phyloP scores from a whole-genome alignment of 345 rosid species.

The Brassica napus region DNA sequence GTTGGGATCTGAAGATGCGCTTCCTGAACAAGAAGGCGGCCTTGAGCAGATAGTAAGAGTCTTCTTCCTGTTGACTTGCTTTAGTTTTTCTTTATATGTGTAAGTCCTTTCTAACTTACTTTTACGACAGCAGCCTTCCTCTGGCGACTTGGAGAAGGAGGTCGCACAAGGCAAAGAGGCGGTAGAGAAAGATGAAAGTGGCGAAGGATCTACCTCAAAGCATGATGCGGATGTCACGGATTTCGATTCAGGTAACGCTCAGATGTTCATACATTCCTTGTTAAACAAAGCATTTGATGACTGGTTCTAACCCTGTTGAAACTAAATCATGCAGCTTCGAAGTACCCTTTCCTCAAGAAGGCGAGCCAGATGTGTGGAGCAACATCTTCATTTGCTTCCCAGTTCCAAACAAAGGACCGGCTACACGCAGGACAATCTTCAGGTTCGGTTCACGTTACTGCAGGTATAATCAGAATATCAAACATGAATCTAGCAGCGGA shows the following conservation, averaged over 20 bases:
- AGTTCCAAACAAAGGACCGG: conserved; percentile 71
- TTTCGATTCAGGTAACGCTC: conserved; percentile 58
- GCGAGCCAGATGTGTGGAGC: conserved; percentile 59
- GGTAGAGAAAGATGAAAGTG: conserved; percentile 39
- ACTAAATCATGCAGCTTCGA: conserved; percentile 49
- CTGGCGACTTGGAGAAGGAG: conserved; percentile 26
- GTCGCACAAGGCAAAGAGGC: conserved; percentile 14
- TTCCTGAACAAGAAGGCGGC: conserved; percentile 37
- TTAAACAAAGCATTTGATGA: neutral
- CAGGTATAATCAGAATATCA: conserved; percentile 89
- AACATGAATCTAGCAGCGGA: conserved; percentile 32
- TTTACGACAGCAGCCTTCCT: conserved; percentile 45
- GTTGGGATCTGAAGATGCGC: conserved; percentile 37
- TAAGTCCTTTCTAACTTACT: conserved; percentile 3
- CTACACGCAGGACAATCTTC: conserved; percentile 70
- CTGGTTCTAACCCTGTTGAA: conserved; percentile 1
- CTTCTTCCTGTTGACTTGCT: conserved; percentile 3
- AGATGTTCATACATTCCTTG: neutral
- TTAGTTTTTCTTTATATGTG: conserved; percentile 4
- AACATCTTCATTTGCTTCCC: conserved; percentile 74
- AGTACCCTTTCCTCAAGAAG: conserved; percentile 72
- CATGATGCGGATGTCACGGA: conserved; percentile 47
- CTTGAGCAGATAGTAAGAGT: conserved; percentile 43
- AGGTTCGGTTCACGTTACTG: conserved; percentile 77
- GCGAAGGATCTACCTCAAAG: conserved; percentile 60